These are phyloP conservation scores for Saccharomycopsis schoenii DNA, from an alignment of 805 yeast species.

Conservation along the genomic window DNA sequence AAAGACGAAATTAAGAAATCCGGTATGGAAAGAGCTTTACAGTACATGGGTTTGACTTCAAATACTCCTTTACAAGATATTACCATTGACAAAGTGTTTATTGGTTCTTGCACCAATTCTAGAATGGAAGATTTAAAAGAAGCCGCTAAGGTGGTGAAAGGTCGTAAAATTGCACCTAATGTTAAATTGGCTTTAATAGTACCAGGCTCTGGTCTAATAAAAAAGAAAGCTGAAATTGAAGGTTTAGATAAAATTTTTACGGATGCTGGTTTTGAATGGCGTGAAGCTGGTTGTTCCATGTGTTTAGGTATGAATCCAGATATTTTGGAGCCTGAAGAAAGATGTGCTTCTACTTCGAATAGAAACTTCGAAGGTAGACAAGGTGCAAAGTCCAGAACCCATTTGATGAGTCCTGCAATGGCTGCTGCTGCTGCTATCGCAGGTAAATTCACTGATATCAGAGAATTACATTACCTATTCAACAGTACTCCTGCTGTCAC, in stretches of 20 bases:
- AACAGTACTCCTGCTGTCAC: conserved; percentile 45
- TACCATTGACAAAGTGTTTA: conserved; percentile 83
- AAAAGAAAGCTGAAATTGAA: conserved; percentile 87
- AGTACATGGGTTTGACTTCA: conserved; percentile 85
- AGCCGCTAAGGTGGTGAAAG: conserved; percentile 89
- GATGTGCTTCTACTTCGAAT: conserved; percentile 98
- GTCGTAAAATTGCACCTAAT: conserved; percentile 73
- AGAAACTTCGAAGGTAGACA: conserved; percentile 99
- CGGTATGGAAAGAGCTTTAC: conserved; percentile 85
- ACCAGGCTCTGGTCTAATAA: conserved; percentile 96
- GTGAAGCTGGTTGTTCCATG: conserved; percentile 99
- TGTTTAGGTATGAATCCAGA: conserved; percentile 99
- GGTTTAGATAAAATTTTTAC: conserved; percentile 86
- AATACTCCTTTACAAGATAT: conserved; percentile 72
- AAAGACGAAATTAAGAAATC: conserved; percentile 59
- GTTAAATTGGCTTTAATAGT: conserved; percentile 83
- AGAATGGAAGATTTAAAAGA: conserved; percentile 95
- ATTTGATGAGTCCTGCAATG: conserved; percentile 98
- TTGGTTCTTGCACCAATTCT: conserved; percentile 97
- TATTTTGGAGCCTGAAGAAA: conserved; percentile 85
- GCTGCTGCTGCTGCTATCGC: conserved; percentile 97
- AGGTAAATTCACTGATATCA: conserved; percentile 85
- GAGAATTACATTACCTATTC: conserved; percentile 56
- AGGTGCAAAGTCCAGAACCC: conserved; percentile 94
- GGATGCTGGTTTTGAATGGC: conserved; percentile 95